Conservation (phyloP, 306 rosid genomes). For the Fagus sylvatica region DNA sequence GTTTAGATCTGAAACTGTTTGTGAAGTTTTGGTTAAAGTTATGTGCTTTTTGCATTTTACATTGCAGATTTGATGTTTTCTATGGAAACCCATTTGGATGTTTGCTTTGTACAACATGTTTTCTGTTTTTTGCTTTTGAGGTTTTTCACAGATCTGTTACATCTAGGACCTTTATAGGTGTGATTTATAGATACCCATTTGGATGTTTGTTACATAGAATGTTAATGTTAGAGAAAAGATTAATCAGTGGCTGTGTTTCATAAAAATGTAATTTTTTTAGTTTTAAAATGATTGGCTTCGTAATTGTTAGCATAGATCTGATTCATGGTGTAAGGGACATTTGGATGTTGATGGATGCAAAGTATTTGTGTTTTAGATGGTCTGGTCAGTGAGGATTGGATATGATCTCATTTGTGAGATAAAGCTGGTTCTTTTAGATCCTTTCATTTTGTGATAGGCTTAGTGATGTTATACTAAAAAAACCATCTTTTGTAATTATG, state of each 20-base stretch:
- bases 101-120: background rate
- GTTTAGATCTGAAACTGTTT: slow-evolving; percentile 13
- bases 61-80: background rate
- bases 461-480: background rate
- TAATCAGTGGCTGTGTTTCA: background rate
- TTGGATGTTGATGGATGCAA: background rate
- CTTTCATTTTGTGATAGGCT: background rate
- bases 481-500: no score
- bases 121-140: background rate
- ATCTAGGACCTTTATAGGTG: background rate
- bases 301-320: background rate
- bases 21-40: background rate
- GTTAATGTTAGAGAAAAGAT: background rate
- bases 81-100: background rate
- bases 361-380: background rate
- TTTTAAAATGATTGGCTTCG: background rate
- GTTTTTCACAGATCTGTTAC: background rate
- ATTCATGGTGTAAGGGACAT: background rate
- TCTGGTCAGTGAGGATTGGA: background rate
- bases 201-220: background rate
- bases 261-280: background rate
- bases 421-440: background rate
- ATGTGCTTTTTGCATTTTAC: background rate
- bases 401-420: background rate
- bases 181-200: background rate